These are phyloP conservation scores for Sarocladium kiliense DNA, from an alignment of 2,329 filamentous ascomycete species.

Conservation along the genomic window DNA sequence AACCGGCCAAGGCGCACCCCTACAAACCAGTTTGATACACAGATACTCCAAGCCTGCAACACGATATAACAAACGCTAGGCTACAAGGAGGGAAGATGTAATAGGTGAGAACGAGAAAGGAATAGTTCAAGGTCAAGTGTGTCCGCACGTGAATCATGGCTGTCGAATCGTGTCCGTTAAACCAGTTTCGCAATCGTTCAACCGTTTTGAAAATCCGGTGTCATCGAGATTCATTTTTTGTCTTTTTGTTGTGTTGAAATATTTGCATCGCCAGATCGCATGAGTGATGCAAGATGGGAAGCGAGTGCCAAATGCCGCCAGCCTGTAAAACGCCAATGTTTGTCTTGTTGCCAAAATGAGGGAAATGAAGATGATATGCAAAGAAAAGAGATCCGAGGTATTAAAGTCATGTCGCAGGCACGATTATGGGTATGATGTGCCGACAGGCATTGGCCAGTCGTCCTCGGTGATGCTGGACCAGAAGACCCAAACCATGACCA, in stretches of 20 bases:
- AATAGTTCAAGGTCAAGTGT: not conserved
- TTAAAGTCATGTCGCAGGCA: not conserved
- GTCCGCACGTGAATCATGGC: not conserved
- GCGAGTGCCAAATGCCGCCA: constrained; percentile 9
- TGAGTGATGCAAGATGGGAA: not conserved
- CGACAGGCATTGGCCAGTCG: constrained; percentile 72
- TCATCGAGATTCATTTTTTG: not conserved
- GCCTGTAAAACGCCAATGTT: constrained; percentile 6
- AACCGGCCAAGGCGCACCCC: not conserved
- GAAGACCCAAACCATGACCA: constrained; percentile 85
- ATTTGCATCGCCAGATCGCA: not conserved
- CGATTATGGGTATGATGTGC: constrained; percentile 31
- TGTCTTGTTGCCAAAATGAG: constrained; percentile 11
- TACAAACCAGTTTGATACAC: not conserved
- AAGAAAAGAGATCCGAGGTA: constrained; percentile 1
- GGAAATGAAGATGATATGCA: constrained; percentile 4
- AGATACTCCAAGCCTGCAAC: not conserved
- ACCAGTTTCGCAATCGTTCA: not conserved
- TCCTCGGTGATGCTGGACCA: constrained; percentile 99
- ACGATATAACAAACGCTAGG: not conserved
- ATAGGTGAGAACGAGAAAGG: not conserved
- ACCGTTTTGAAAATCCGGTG: not conserved
- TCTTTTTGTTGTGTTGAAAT: not conserved
- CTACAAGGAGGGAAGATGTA: not conserved
- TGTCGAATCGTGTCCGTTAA: not conserved